Base-by-base conservation (phyloP, 495 filamentous ascomycete species). In the Aspergillus coremiiformis region DNA sequence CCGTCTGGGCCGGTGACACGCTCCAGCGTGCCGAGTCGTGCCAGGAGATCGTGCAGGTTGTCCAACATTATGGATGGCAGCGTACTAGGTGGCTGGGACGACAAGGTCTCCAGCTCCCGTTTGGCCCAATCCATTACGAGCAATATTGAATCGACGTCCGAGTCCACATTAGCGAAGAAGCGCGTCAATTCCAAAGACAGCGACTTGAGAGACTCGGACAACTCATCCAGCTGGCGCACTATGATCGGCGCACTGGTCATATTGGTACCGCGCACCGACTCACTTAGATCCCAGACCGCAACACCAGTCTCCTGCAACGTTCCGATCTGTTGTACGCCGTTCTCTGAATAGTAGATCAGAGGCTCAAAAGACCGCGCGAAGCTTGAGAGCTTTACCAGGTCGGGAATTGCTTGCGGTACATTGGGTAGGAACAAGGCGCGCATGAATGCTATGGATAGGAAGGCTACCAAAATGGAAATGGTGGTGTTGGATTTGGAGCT, bases 91-190 rank as follows among this genome's bases (percentile, higher is more conserved):
- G 84, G 81, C 17, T 72, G 66, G 10, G 69, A 67, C 5, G 76
- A 73, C n/a, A 84, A 63, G 0, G 68, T 71, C 45, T 74, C 70
- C 9, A 96, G 79, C 68, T 96, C 89, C 44, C 88, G 84, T 60
- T 85, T 84, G 27, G 89, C 87, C 90, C 90, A 96, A 65, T 94
- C 89, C 89, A 96, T 96, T 12, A 91, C 87, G 37, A 92, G 84
- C 23, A 96, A 75, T 51, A 96, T 93, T 48, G 84, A 83, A 63
- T 95, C 90, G 54, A 96, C 85, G 58, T 96, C 90, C 11, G 89
- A 87, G 63, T 96, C 87, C 12, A 96, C 89, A 52, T 89, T 88
- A 29, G 89, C 85, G 60, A 95, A 95, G 69, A 96, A 96, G 56
- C 81, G 81, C 6, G 86, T 92, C 20, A 95, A 71, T 59, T 94